Evolutionary conservation across 2,329 filamentous ascomycete genomes (phyloP), one percentile per base, ranked within the genome.

Genomic region (Scolecobasidium constrictum): DNA sequence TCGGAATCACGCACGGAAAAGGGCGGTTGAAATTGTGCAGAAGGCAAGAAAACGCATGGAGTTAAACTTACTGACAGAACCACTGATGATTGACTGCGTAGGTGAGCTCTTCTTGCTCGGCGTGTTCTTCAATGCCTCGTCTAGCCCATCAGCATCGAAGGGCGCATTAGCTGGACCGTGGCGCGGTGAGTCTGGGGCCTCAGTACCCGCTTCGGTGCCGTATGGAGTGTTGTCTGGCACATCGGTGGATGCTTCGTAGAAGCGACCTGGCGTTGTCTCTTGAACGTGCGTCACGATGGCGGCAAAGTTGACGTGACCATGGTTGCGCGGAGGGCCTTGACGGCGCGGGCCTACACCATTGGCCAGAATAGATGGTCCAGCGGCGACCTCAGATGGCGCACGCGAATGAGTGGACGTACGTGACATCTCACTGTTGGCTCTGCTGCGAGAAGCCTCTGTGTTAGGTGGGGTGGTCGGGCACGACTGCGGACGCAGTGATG

Each of bases 211-310:
- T 26, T 12, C 18, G 19, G 22, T 45, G 23, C 26, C 31, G 19
- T 36, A 33, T 7, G 48, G 48, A n/a, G 48, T 48, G 38, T 49
- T 49, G 5, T 44, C 41, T 11, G 48, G 48, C 6, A 49, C 47
- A 13, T 19, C 6, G 5, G 35, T 44, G 5, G 19, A 17, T 15
- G n/a, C 23, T 16, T 44, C 42, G 22, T 35, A 44, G 21, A 44
- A 44, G 15, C 18, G 3, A 26, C 42, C 42, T 33, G 42, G 42
- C 13, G 26, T 33, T 12, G 38, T 35, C 35, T 42, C 40, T 17
- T 42, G 31, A 16, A 44, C 31, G 20, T 21, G 35, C 19, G 19
- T 19, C 17, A 38, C 16, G 4, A 35, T 16, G 11, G 33, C 42
- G 17, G 9, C 13, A 33, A 44, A 23, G 22, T 26, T 20, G 16